Conservation (phyloP, 768 basidiomycete genomes). For the Termitomyces sp. region DNA sequence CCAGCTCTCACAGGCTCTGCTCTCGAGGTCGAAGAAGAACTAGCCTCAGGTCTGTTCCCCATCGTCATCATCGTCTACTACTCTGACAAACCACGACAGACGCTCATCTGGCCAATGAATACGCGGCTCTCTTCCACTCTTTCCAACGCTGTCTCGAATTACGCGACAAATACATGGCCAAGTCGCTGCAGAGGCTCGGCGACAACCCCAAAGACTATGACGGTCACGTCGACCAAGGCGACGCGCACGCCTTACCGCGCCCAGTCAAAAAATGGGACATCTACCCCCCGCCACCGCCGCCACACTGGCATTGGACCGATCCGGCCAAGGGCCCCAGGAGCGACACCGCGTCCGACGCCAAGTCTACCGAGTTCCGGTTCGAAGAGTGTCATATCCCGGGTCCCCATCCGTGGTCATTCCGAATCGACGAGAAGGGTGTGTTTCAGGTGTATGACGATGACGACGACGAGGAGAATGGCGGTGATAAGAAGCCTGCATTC, state of each 20-base stretch:
- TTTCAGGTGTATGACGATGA: conserved; percentile 70
- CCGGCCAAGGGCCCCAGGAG: conserved; percentile 39
- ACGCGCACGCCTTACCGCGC: conserved; percentile 48
- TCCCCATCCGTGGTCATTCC: conserved; percentile 54
- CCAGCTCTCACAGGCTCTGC: conserved; percentile 10
- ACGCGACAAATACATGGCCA: conserved; percentile 91
- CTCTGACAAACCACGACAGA: conserved; percentile 9
- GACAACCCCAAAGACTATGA: conserved; percentile 95
- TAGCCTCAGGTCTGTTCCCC: conserved; percentile 20
- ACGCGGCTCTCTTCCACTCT: conserved; percentile 54
- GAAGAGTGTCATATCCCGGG: conserved; percentile 29
- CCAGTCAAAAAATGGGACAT: conserved; percentile 70
- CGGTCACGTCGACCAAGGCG: conserved; percentile 52
- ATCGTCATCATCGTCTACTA: not conserved
- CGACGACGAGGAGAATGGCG: conserved; percentile 5
- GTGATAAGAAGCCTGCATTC: conserved; percentile 52
- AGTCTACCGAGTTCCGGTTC: not conserved
- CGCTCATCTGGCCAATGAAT: conserved; percentile 38
- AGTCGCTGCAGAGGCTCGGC: conserved; percentile 86
- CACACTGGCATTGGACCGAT: conserved; percentile 89
- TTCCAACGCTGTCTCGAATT: conserved; percentile 84
- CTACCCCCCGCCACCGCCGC: conserved; percentile 89
- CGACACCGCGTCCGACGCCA: conserved; percentile 23
- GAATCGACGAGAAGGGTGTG: conserved; percentile 84
- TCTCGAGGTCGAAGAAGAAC: conserved; percentile 28